phyloP scores from a whole-genome alignment of 331 rosid genomes.

The Malus hybrid region DNA sequence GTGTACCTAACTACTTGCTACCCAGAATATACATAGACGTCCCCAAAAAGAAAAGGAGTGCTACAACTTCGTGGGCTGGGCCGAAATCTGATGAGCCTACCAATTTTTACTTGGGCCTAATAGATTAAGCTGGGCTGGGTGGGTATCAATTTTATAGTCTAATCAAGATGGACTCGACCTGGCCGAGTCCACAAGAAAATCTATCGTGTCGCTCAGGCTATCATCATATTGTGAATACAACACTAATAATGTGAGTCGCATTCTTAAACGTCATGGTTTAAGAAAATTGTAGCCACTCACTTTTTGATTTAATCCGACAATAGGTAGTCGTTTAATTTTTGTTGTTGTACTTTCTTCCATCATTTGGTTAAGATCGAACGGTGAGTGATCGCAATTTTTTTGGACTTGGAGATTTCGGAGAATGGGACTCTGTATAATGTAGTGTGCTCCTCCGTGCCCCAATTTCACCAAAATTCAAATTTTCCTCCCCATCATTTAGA shows the following conservation, averaged over 20 bases:
- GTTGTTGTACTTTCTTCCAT: too few relatives aligned
- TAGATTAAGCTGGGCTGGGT: background rate
- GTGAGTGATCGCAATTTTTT: too few relatives aligned
- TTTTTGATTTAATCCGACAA: rapidly evolving
- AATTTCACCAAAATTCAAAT: background rate
- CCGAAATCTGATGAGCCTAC: background rate
- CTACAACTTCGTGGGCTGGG: background rate
- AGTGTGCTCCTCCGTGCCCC: background rate
- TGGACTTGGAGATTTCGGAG: background rate
- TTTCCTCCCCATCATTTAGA: too few relatives aligned
- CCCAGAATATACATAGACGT: background rate
- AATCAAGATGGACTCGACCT: background rate
- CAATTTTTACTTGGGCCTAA: background rate
- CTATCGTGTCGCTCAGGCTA: background rate
- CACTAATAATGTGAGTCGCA: background rate
- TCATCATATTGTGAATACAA: background rate
- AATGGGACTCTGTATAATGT: background rate
- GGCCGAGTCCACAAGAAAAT: background rate
- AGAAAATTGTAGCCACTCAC: too few relatives aligned
- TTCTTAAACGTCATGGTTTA: too few relatives aligned
- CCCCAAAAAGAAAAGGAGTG: background rate
- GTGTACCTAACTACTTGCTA: background rate
- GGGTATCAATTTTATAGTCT: background rate
- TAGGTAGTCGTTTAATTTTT: too few relatives aligned
- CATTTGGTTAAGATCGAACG: too few relatives aligned